Evolutionary conservation across 352 stramenopile species (phyloP), one percentile per base, ranked within the genome.

Genomic region (Phytophthora vignae): DNA sequence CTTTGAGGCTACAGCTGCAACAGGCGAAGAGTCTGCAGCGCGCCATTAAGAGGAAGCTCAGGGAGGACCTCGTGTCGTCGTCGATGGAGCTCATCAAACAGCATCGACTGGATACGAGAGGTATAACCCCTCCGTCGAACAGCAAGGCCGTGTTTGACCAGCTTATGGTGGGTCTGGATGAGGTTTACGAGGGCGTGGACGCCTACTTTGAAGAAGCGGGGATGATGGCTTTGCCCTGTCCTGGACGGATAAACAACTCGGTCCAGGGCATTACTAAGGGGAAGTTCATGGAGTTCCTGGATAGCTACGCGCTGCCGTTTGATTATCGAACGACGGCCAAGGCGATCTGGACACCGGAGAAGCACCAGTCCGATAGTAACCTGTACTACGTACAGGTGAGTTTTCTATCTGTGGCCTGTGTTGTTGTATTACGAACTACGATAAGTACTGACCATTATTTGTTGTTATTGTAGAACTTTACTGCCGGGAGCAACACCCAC

Each of bases 291-390:
- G 56, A 77, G 11, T 77, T 77, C 31, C 21, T 73, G 19, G 64
- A 77, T 27, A 67, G n/a, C 27, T 74, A 77, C 10, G 36, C 65
- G 2, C 7, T 77, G 29, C 65, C 65, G n/a, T 77, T 77, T 21
- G 48, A 65, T 6, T 2, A 74, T 6, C 48, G 11, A 8, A 4
- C 67, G 44, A 77, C 70, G 0, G 22, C 60, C 12, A 70, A 74
- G 5, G 65, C 17, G 29, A 64, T 77, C 36, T 77, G 70, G 59
- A 64, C 48, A 2, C 65, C 53, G 2, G 14, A 49, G 42, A 21
- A 46, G 33, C 9, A 55, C n/a, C 46, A 3, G 3, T 42, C 33
- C 4, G 9, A 6, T 4, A 33, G 67, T 4, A 67, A 50, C 1
- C 2, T 67, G 0, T 46, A 44, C 31, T 77, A 64, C 21, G 6